Percentiles rank a stretch among this genome's conserved stretches.
phyloP scores from a whole-genome alignment of 352 stramenopile genomes.

The Phytophthora melonis region DNA sequence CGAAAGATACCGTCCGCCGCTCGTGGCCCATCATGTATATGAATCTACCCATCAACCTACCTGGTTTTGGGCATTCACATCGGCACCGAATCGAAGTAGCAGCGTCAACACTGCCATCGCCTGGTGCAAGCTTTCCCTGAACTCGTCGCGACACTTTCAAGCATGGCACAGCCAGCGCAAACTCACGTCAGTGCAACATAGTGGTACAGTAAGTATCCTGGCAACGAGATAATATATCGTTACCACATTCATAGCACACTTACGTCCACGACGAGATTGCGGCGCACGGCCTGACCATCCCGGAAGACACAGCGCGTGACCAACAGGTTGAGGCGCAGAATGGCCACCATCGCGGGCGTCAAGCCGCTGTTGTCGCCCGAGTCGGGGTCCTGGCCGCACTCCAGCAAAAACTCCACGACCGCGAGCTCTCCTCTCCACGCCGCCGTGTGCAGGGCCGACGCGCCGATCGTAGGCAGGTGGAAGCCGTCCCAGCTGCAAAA shows the following conservation, averaged over 20 bases:
- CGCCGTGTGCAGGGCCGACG: conserved; percentile 28
- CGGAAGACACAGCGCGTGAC: conserved; percentile 34
- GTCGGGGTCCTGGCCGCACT: conserved; percentile 24
- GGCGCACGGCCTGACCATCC: conserved; percentile 12
- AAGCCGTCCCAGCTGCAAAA: conserved; percentile 31
- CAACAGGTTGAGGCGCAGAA: conserved; percentile 26
- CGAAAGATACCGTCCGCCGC: background rate
- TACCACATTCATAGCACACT: background rate
- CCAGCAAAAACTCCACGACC: conserved; percentile 27
- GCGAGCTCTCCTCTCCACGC: conserved; percentile 20
- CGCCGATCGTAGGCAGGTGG: conserved; percentile 22
- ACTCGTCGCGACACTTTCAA: conserved; percentile 28
- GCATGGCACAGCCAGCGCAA: background rate
- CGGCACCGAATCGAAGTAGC: conserved; percentile 2
- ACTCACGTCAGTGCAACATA: background rate
- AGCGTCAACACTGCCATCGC: conserved; percentile 9
- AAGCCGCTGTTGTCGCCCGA: conserved; percentile 16
- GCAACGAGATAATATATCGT: background rate
- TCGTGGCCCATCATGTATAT: background rate
- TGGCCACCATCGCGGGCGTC: conserved; percentile 35
- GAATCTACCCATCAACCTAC: background rate
- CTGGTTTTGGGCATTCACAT: conserved; percentile 14
- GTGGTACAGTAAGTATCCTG: background rate
- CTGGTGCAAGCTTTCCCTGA: conserved; percentile 3
- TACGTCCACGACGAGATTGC: conserved; percentile 34